A percentile compares a stretch with the other conserved stretches of the same genome.
phyloP scores from a whole-genome alignment of 2,329 filamentous ascomycete genomes.

The Fusarium torreyae region DNA sequence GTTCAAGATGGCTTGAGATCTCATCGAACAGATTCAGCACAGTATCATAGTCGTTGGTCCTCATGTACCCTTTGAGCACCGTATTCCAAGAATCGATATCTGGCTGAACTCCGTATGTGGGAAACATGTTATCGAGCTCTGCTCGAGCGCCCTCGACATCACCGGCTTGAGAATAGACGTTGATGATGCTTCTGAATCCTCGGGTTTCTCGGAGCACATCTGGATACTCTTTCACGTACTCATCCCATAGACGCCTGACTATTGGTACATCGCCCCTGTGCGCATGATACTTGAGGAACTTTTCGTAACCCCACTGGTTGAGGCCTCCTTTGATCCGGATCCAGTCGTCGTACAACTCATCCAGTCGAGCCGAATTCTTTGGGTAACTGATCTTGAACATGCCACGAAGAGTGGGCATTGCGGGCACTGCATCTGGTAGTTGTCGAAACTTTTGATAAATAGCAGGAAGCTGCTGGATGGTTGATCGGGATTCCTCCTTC shows the following conservation, averaged over 20 bases:
- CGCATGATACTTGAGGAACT: slow-evolving; percentile 66
- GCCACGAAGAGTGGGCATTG: slow-evolving; percentile 58
- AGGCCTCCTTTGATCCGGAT: slow-evolving; percentile 58
- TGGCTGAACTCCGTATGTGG: slow-evolving; percentile 69
- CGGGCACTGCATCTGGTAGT: slow-evolving; percentile 57
- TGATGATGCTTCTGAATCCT: slow-evolving; percentile 73
- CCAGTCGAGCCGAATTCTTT: slow-evolving; percentile 58
- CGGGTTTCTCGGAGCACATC: slow-evolving; percentile 53
- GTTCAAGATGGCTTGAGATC: slow-evolving; percentile 65
- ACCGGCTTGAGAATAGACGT: slow-evolving; percentile 79
- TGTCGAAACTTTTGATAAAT: slow-evolving; percentile 65
- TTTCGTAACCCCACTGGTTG: slow-evolving; percentile 63
- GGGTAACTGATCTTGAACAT: slow-evolving; percentile 63
- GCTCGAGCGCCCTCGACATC: slow-evolving; percentile 72
- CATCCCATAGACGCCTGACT: slow-evolving; percentile 62
- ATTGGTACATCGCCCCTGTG: slow-evolving; percentile 62
- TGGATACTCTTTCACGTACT: slow-evolving; percentile 58
- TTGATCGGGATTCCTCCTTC: slow-evolving; percentile 50
- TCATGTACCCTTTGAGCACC: slow-evolving; percentile 79
- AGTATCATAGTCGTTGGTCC: slow-evolving; percentile 75
- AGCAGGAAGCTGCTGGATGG: slow-evolving; percentile 54
- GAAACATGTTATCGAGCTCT: slow-evolving; percentile 74
- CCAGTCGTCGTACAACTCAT: slow-evolving; percentile 67
- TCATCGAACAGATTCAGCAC: slow-evolving; percentile 75
- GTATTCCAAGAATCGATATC: slow-evolving; percentile 80